Base-by-base conservation (phyloP, 1,284 basidiomycete genomes). In the Meripilus lineatus region DNA sequence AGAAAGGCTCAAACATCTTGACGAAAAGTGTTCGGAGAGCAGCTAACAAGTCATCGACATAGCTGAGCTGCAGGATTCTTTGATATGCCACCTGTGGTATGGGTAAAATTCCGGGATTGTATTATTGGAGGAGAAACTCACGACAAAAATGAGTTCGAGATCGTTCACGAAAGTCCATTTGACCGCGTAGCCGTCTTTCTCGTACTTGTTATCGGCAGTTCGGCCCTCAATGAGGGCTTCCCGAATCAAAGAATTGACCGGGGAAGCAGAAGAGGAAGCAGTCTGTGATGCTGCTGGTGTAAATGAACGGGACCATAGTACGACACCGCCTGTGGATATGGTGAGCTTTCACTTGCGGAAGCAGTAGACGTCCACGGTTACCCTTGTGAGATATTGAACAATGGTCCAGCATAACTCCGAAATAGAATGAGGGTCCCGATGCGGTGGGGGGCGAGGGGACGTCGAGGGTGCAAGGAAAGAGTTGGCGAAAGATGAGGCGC, bases 141-240 rank as follows among this genome's bases (percentile, higher is more conserved):
- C 92, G 56, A 95, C 93, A 58, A 97, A 96, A 40, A 97, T 93
- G 54, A 97, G 78, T 52, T 93, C 93, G 32, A 96, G 74, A 46
- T 93, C 89, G 60, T 97, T 97, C 26, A 90, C 84, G 57, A 93
- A 85, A 0, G 89, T 84, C 93, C 93, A 97, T 63, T 85, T 84
- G 43, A 96, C 83, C 32, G 90, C 87, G 58, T 92, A 94, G 0
- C 91, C 90, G 57, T 94, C 92, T 61, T 85, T 92, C 67, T 94
- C 91, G 58, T 89, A 91, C 48, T 80, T 87, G 47, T 88, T 79
- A 47, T 89, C 87, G 2, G 82, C 64, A 2, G 77, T 81, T 3
- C 86, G 71, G 45, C 90, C 81, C 59, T 95, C 92, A 54, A 96
- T 93, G 42, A 97, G 75, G 8, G 89, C 89, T 53, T 94, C 90